These are phyloP conservation scores for Uronychia setigera DNA, from an alignment of 73 alveolate genomes.

Conservation along the genomic window DNA sequence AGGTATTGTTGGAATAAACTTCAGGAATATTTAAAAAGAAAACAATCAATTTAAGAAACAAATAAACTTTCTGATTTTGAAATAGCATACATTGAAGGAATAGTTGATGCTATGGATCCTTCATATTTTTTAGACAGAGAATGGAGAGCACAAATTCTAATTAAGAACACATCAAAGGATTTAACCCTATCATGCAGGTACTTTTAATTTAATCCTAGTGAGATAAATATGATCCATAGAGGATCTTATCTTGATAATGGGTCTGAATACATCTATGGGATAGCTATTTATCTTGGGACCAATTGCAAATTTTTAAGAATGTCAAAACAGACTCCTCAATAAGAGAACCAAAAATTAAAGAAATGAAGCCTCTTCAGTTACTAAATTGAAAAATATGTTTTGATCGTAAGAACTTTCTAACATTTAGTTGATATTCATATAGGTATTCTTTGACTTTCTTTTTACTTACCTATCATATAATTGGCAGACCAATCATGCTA, in stretches of 20 bases:
- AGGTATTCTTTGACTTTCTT: background rate
- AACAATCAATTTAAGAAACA: background rate
- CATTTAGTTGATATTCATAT: background rate
- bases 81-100: background rate
- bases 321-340: no score
- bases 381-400: background rate
- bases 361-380: background rate
- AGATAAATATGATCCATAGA: background rate
- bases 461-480: background rate
- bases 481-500: background rate
- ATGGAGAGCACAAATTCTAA: background rate
- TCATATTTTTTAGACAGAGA: background rate
- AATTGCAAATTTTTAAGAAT: no score
- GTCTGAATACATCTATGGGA: slow-evolving; percentile 31
- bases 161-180: background rate
- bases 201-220: background rate
- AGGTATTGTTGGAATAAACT: background rate
- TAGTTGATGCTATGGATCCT: background rate
- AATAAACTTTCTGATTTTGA: background rate
- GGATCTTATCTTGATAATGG: background rate
- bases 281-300: background rate
- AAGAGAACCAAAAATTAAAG: background rate
- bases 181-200: background rate
- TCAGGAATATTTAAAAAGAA: background rate
- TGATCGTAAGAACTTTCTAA: background rate